Conservation (phyloP, 2,329 filamentous ascomycete species). For the Fusarium sp. region DNA sequence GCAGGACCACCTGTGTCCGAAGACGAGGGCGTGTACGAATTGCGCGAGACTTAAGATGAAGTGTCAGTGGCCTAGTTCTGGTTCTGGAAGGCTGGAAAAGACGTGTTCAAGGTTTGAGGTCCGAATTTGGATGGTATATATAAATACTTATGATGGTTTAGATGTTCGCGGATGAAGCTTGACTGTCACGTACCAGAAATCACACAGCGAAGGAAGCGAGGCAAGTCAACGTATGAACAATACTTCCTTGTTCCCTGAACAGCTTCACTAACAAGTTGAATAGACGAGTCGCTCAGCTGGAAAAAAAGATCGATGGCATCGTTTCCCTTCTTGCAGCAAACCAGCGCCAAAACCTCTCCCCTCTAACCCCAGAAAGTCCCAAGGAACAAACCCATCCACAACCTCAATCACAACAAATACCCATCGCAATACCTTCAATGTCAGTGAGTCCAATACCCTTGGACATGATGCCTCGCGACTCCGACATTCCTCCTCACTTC, state of each 20-base stretch:
- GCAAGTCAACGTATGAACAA: slow-evolving; percentile 52
- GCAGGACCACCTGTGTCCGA: slow-evolving; percentile 13
- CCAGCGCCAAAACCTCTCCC: slow-evolving; percentile 44
- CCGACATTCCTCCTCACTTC: slow-evolving; percentile 1
- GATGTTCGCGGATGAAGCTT: slow-evolving; percentile 53
- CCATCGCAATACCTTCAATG: neutral
- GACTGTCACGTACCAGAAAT: slow-evolving; percentile 52
- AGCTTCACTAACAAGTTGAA: neutral
- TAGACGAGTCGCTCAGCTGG: slow-evolving; percentile 55
- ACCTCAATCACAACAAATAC: neutral
- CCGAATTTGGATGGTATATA: accelerated
- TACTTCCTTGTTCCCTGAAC: neutral
- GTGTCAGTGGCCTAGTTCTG: slow-evolving; percentile 51
- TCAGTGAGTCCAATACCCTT: neutral
- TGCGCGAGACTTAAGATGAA: slow-evolving; percentile 55
- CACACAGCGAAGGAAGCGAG: slow-evolving; percentile 52
- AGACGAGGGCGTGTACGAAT: slow-evolving; percentile 51
- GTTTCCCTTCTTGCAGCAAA: slow-evolving; percentile 53
- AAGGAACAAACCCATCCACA: slow-evolving; percentile 18
- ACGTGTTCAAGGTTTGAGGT: slow-evolving; percentile 47
- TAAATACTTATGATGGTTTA: slow-evolving; percentile 21
- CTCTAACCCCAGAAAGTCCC: slow-evolving; percentile 45
- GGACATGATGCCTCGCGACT: neutral
- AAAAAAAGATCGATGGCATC: slow-evolving; percentile 57
- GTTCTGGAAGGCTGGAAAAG: slow-evolving; percentile 32